A percentile compares a stretch with the other conserved stretches of the same genome.
Conservation (phyloP, 805 yeast genomes). For the Debaryomyces prosopidis region DNA sequence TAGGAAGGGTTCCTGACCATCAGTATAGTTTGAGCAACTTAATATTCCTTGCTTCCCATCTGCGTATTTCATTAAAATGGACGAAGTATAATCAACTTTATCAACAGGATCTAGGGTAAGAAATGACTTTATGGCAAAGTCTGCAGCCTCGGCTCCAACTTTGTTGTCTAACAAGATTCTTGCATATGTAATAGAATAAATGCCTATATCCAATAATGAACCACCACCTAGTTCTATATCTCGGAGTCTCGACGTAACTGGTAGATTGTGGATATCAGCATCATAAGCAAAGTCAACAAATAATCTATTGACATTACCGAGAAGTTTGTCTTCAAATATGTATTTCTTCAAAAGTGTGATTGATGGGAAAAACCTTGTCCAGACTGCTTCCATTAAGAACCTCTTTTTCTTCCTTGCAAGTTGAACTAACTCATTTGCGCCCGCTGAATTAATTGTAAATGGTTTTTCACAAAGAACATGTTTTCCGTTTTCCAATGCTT, state of each 20-base stretch:
- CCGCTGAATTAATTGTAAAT: constrained; percentile 47
- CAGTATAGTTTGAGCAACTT: constrained; percentile 26
- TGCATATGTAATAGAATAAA: constrained; percentile 50
- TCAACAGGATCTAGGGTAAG: constrained; percentile 35
- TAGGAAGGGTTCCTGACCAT: constrained; percentile 29
- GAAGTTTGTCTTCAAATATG: constrained; percentile 38
- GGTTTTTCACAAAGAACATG: constrained; percentile 60
- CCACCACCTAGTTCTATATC: constrained; percentile 56
- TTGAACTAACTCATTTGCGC: constrained; percentile 40
- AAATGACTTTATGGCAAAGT: constrained; percentile 29
- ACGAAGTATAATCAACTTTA: constrained; percentile 43
- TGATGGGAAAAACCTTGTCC: constrained; percentile 58
- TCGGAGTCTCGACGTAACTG: constrained; percentile 36
- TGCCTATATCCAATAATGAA: constrained; percentile 55
- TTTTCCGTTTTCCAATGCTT: constrained; percentile 45
- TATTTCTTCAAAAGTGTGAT: constrained; percentile 32
- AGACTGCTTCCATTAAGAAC: constrained; percentile 60
- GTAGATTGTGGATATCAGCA: constrained; percentile 31
- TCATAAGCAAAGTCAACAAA: constrained; percentile 43
- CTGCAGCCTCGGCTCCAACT: constrained; percentile 27
- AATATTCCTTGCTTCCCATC: constrained; percentile 44
- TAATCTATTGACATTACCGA: constrained; percentile 50
- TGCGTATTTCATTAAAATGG: constrained; percentile 37
- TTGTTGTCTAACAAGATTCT: constrained; percentile 39
- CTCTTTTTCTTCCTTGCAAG: constrained; percentile 44